Conservation (phyloP, 2,329 filamentous ascomycete species). For the Thelonectria rubi region DNA sequence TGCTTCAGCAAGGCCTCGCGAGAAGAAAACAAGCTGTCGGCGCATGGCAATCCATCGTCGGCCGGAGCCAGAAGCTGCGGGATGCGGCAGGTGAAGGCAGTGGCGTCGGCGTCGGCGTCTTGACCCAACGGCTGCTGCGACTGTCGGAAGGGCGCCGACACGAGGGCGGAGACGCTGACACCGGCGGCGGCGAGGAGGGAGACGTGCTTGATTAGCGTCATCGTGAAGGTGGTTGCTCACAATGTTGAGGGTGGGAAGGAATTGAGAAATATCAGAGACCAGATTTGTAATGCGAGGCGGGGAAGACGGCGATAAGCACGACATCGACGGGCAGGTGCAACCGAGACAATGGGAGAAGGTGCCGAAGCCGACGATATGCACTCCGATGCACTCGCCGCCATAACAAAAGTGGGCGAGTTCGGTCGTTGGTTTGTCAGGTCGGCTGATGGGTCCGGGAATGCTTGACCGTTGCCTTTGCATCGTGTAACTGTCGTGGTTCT, state of each 20-base stretch:
- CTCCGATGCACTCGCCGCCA: no score
- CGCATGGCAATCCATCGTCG: conserved; percentile 46
- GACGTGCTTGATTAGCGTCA: conserved; percentile 32
- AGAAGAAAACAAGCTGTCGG: conserved; percentile 45
- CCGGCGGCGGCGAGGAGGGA: conserved; percentile 31
- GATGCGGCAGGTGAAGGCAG: conserved; percentile 46
- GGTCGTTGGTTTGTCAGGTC: conserved; percentile 10
- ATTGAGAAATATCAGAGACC: background rate
- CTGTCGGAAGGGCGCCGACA: conserved; percentile 27
- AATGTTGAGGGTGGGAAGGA: background rate
- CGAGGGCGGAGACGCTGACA: conserved; percentile 24
- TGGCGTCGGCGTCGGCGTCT: conserved; percentile 4
- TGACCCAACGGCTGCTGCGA: conserved; percentile 32
- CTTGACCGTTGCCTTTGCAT: no score
- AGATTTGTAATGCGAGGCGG: conserved; percentile 14
- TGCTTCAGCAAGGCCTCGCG: conserved; percentile 50
- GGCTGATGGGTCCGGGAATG: conserved; percentile 10
- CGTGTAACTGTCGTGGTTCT: no score
- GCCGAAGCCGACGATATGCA: conserved; percentile 5
- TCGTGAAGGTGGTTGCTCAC: conserved; percentile 5
- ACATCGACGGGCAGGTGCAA: background rate
- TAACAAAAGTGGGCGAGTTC: background rate
- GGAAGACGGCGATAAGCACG: conserved; percentile 13
- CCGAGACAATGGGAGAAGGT: conserved; percentile 4
- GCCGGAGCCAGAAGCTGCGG: conserved; percentile 46